Evolutionary conservation across 805 yeast species (phyloP).

Genomic region (Starmera dryadoides): DNA sequence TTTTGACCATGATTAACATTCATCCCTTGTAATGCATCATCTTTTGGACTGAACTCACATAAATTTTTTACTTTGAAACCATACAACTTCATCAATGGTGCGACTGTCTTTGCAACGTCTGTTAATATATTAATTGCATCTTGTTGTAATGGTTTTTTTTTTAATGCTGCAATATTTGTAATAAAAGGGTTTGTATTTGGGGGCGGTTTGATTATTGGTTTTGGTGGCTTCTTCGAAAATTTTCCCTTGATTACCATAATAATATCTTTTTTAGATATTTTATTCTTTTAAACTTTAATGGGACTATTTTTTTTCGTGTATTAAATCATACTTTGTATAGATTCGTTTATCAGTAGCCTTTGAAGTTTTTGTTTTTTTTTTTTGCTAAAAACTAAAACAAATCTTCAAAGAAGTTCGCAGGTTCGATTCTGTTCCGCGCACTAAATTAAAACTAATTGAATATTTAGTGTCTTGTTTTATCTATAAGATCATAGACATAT

Average conservation of each 20-base stretch:
- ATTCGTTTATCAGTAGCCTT: too few species aligned
- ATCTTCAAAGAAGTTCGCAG: too few species aligned
- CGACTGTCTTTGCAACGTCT: conserved; percentile 60
- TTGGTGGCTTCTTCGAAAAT: conserved; percentile 9
- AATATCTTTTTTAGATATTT: too few species aligned
- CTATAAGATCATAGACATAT: too few species aligned
- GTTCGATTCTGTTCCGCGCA: too few species aligned
- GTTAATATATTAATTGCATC: conserved; percentile 55
- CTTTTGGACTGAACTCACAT: conserved; percentile 78
- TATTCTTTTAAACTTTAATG: too few species aligned
- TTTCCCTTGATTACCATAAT: conserved; percentile 16
- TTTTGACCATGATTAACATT: conserved; percentile 76
- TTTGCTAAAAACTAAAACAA: too few species aligned
- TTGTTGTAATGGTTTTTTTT: conserved; percentile 38
- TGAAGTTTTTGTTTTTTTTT: too few species aligned
- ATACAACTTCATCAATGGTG: conserved; percentile 70
- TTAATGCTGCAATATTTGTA: conserved; percentile 33
- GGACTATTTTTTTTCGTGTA: too few species aligned
- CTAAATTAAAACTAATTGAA: too few species aligned
- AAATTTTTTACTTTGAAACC: conserved; percentile 59
- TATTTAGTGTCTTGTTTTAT: too few species aligned
- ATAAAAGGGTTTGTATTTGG: conserved; percentile 23
- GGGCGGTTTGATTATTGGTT: conserved; percentile 11
- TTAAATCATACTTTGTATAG: too few species aligned
- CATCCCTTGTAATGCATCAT: conserved; percentile 60